Evolutionary conservation across 495 filamentous ascomycete genomes (phyloP).

Genomic region (Xylaria cubensis): DNA sequence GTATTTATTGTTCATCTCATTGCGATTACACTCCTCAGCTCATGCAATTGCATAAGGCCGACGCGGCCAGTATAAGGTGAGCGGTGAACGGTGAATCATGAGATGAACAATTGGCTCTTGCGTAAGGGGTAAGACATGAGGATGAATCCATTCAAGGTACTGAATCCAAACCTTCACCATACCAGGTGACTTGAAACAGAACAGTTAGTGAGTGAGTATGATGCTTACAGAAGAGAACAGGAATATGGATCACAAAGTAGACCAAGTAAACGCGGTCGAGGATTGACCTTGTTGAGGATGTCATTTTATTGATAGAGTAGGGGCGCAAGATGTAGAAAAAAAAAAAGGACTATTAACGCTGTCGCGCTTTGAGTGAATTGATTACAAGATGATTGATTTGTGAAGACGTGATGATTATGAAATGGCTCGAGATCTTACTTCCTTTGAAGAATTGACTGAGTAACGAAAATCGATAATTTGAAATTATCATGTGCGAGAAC

Average conservation of each 20-base stretch:
- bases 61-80: neutral
- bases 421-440: neutral
- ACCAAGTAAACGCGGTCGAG: conserved; percentile 66
- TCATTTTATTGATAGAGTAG: conserved; percentile 33
- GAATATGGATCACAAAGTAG: conserved; percentile 73
- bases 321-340: neutral
- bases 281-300: conserved; percentile 42
- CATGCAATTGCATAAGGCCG: neutral
- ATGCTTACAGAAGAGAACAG: conserved; percentile 70
- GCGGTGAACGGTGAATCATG: neutral
- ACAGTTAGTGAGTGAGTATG: conserved; percentile 3
- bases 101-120: neutral
- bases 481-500: neutral
- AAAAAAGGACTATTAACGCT: neutral
- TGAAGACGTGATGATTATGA: neutral
- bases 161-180: too few species aligned
- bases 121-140: neutral
- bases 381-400: neutral
- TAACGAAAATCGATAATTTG: neutral
- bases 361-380: neutral
- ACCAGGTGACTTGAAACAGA: neutral
- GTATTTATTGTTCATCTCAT: neutral
- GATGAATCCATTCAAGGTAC: neutral
- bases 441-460: neutral
- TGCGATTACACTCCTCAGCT: neutral